Evolutionary conservation across 2,329 filamentous ascomycete genomes (phyloP).

Genomic region (Colletotrichum noveboracense): DNA sequence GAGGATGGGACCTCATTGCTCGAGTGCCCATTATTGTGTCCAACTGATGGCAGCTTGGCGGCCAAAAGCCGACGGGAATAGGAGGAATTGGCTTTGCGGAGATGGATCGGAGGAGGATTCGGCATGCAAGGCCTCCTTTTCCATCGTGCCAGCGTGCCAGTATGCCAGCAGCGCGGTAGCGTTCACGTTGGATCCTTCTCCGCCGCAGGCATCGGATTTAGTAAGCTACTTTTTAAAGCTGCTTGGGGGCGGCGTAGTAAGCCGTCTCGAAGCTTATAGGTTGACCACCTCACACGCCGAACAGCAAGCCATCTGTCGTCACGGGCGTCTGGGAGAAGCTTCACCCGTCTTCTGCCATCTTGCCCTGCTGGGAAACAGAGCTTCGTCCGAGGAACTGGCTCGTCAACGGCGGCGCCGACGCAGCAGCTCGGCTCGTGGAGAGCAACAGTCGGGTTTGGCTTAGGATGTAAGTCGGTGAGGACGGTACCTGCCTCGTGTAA

Average conservation of each 20-base stretch:
- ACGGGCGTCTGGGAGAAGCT: background rate
- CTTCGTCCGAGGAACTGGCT: background rate
- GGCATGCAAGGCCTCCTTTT: background rate
- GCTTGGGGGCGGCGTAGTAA: background rate
- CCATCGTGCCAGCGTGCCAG: background rate
- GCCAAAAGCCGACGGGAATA: conserved; percentile 1
- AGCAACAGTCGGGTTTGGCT: background rate
- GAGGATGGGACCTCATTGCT: background rate
- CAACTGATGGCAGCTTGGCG: background rate
- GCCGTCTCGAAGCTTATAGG: background rate
- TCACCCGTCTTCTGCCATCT: background rate
- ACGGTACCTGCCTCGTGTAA: background rate
- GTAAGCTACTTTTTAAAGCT: background rate
- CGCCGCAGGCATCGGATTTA: background rate
- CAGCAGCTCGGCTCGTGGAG: background rate
- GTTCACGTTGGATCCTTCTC: background rate
- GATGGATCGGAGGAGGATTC: background rate
- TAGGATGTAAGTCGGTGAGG: background rate
- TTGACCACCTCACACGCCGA: background rate
- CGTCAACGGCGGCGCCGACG: background rate
- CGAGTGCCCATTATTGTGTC: background rate
- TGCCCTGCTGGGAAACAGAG: background rate
- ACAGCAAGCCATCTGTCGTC: background rate
- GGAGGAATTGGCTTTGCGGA: background rate
- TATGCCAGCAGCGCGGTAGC: background rate